Conservation (phyloP, 2,329 filamentous ascomycete species). For the Botrytis squamosa region DNA sequence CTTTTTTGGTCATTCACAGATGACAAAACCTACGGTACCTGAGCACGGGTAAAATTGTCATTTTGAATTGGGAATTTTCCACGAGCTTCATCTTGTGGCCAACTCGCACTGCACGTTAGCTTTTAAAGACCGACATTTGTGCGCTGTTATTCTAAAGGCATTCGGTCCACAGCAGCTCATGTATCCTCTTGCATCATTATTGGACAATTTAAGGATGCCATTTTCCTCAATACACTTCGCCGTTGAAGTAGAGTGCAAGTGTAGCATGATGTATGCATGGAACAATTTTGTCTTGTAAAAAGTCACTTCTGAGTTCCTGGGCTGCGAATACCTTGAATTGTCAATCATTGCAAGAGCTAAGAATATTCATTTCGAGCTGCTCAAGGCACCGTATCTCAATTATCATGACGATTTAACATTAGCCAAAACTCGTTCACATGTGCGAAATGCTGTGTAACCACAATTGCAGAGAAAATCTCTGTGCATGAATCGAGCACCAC, state of each 20-base stretch:
- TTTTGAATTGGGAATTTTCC: not conserved
- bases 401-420: not conserved
- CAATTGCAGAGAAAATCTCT: not conserved
- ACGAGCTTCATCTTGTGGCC: constrained; percentile 1
- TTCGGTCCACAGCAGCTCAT: not conserved
- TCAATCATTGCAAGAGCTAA: not conserved
- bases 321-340: not conserved
- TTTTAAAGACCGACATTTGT: not conserved
- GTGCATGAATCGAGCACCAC: not conserved
- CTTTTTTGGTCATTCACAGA: not conserved
- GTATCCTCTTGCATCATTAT: not conserved
- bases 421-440: not conserved
- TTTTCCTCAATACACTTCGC: not conserved
- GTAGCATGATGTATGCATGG: constrained; percentile 8
- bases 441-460: not conserved
- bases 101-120: not conserved
- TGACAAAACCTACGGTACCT: not conserved
- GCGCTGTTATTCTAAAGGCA: not conserved
- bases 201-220: not conserved
- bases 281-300: not conserved
- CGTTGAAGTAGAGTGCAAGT: constrained; percentile 2
- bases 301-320: not conserved
- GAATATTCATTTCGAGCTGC: not conserved
- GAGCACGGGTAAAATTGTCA: not conserved
- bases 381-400: not conserved